Base-by-base conservation (phyloP, 441 rosid genomes). In the Pelargonium fulgidum region DNA sequence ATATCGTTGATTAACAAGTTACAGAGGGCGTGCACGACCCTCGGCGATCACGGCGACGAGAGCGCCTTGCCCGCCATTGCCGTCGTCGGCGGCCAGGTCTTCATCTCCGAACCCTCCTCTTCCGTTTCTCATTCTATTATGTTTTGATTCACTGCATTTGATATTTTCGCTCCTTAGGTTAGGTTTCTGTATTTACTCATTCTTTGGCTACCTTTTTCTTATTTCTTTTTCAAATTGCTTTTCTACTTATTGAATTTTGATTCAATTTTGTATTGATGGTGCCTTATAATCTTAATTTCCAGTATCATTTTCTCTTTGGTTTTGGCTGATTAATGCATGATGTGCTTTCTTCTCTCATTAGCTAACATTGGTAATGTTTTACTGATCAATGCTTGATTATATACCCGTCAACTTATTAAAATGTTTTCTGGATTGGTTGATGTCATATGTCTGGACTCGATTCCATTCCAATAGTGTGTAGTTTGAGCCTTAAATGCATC, bases 11-110 rank as follows among this genome's bases (percentile, higher is more conserved):
- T 90, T 71, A 93, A 93, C 76, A 90, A 90, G 78, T 76, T 93
- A 42, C 98, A 93, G 80, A 79, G 97, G 70, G 98, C 98, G 39
- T 89, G 94, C 70, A 90, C 98, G 65, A 91, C 94, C 48, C 87
- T 93, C 52, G 96, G 98, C 62, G 97, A 93, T 84, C 96, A 90
- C 65, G 98, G 98, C 22, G 96, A 93, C 11, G 97, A 91, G 68
- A 93, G 91, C 86, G 82, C 97, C 8, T 76, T 93, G 76, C 98
- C 98, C 8, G 78, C 98, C 76, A 93, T 93, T 52, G 98, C 97
- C 79, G 97, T 90, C 83, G 97, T 90, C 52, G 97, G 97, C 44
- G 98, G 97, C 77, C 98, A 93, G 95, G 98, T 90, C 33, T 36
- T 4, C 63, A 2, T 70, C 67, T 50, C n/a, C n/a, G n/a, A n/a